Evolutionary conservation across 306 rosid species (phyloP).

Genomic region (Quercus parvula): DNA sequence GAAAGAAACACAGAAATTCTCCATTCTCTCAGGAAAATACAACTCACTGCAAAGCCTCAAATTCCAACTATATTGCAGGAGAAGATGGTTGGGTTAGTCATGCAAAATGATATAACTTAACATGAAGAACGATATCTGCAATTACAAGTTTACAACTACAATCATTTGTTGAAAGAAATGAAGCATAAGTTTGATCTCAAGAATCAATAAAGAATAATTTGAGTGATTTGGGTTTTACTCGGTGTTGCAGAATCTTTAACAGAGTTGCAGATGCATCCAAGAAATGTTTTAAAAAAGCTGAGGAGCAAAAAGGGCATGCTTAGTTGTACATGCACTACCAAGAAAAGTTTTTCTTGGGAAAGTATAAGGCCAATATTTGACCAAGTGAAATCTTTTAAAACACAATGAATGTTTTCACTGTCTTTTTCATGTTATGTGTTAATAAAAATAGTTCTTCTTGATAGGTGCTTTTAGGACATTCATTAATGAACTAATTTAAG

Average conservation of each 20-base stretch:
- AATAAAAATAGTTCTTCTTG: too few relatives aligned
- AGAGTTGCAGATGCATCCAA: background rate
- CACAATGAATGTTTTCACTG: too few relatives aligned
- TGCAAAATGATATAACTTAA: background rate
- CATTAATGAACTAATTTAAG: too few relatives aligned
- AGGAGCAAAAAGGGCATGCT: conserved; percentile 22
- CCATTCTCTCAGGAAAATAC: conserved; percentile 43
- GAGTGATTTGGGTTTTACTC: background rate
- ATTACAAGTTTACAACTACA: background rate
- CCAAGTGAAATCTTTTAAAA: conserved; percentile 12
- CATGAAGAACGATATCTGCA: background rate
- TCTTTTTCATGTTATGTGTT: too few relatives aligned
- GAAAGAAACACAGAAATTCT: conserved; percentile 42
- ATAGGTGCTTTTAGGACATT: too few relatives aligned
- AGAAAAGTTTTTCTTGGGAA: conserved; percentile 20
- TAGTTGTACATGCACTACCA: conserved; percentile 19
- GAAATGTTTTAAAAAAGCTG: conserved; percentile 3
- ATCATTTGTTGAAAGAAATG: background rate
- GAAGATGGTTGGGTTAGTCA: conserved; percentile 3
- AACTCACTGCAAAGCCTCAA: conserved; percentile 16
- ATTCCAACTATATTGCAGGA: background rate
- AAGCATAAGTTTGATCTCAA: conserved; percentile 14
- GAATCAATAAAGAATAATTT: conserved; percentile 14
- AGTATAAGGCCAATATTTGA: conserved; percentile 6
- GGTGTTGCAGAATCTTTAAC: background rate